Base-by-base conservation (phyloP, 1,139 yeast species). In the Blastobotrys proliferans region DNA sequence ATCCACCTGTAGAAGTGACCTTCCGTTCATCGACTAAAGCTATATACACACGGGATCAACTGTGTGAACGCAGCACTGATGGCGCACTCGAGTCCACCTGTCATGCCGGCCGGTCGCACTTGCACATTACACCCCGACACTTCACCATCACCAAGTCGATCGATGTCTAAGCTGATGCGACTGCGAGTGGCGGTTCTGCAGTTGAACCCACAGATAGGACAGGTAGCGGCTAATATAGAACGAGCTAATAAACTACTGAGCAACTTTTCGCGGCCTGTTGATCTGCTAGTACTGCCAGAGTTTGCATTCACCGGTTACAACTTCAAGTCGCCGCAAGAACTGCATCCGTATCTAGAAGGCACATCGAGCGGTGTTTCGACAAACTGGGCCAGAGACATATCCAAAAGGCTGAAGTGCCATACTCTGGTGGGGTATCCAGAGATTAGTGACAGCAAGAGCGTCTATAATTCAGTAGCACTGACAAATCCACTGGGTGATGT, bases 401-500 rank as follows among this genome's bases (percentile, higher is more conserved):
- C 92, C 10, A 50, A 55, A 27, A 62, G 61, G 41, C 72, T 72
- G 49, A 58, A 69, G 1, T 85, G 95, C 58, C 79, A 79, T 56
- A 83, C 94, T 0, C 69, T 88, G 8, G 69, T 86, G 6, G 97
- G 97, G 17, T 86, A 84, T 58, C 97, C 97, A 0, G 95, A 88
- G 58, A n/a, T n/a, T n/a, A 9, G 22, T 4, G 33, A 26, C 24
- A 57, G 52, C 28, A 26, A 44, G 32, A 66, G 54, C 29, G 73
- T 79, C 13, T 86, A 77, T 64, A 90, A 90, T 62, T 76, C 94
- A 6, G 92, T 94, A 1, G 68, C 79, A 31, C 71, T 88, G 42
- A 73, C 82, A 2, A 67, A 74, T 27, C 80, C 82, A 0, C 45
- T 57, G 2, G 96, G 96, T 0, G 51, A 68, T 1, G 59, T 81